phyloP scores from a whole-genome alignment of 495 filamentous ascomycete species.

The Podospora fimiseda region DNA sequence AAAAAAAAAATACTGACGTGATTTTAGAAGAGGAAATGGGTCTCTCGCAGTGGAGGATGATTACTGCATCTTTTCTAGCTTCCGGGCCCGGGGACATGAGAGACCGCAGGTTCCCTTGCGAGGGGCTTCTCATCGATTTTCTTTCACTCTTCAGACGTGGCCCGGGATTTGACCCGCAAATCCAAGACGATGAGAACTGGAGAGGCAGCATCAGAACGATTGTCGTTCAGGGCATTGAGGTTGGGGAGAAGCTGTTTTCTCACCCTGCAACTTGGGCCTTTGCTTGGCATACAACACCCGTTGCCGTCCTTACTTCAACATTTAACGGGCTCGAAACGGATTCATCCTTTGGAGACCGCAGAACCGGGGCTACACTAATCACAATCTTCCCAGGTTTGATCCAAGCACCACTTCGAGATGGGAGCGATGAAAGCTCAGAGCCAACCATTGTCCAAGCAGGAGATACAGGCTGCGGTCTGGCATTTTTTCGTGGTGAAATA shows the following conservation, averaged over 20 bases:
- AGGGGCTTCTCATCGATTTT: not conserved
- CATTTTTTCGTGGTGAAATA: not conserved
- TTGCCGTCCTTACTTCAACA: not conserved
- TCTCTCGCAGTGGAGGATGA: not conserved
- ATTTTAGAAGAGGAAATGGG: not conserved
- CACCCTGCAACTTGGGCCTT: not conserved
- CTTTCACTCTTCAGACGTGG: not conserved
- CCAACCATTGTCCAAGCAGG: not conserved
- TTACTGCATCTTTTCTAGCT: not conserved
- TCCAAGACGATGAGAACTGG: not conserved
- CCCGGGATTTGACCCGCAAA: not conserved
- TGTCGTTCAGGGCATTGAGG: not conserved
- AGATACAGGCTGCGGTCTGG: not conserved
- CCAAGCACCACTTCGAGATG: not conserved
- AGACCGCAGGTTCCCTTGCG: not conserved
- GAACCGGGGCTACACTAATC: not conserved
- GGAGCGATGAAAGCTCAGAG: not conserved
- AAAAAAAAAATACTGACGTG: too few relatives aligned
- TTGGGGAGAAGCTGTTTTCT: not conserved
- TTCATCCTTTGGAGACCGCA: too few relatives aligned
- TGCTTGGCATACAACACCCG: not conserved
- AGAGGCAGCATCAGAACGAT: conserved; percentile 1
- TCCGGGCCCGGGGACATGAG: not conserved
- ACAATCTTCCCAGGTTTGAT: not conserved
- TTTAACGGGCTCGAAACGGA: too few relatives aligned